These are phyloP conservation scores for Boletus nobilissimus DNA, from an alignment of 1,284 basidiomycete genomes.

Conservation along the genomic window DNA sequence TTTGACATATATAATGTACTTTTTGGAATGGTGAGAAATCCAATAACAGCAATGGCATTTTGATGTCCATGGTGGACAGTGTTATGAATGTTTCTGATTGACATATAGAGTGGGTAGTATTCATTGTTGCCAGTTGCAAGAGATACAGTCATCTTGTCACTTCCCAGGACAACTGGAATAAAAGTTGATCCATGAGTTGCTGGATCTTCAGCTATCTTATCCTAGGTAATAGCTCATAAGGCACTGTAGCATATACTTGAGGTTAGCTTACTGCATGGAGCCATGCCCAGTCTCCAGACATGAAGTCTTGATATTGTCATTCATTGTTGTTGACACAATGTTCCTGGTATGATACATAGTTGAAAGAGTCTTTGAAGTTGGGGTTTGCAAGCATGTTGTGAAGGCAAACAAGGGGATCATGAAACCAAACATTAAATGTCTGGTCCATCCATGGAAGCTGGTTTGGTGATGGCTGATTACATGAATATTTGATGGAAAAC, in stretches of 20 bases:
- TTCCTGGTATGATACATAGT: constrained; percentile 7
- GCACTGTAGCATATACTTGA: not conserved
- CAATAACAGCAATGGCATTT: too few species aligned
- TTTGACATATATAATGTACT: too few species aligned
- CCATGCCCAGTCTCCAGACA: constrained; percentile 39
- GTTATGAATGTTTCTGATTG: too few species aligned
- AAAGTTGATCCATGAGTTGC: too few species aligned
- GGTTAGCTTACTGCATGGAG: constrained; percentile 41
- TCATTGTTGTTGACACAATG: not conserved
- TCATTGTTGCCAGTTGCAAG: too few species aligned
- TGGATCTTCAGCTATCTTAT: too few species aligned
- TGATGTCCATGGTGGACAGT: too few species aligned
- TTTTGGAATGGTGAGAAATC: too few species aligned
- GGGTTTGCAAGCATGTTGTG: constrained; percentile 7
- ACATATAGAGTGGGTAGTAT: too few species aligned
- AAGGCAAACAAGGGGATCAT: not conserved
- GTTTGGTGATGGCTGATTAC: not conserved
- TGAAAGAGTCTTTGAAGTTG: not conserved
- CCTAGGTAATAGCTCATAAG: too few species aligned
- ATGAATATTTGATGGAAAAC: constrained; percentile 37
- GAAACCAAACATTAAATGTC: not conserved
- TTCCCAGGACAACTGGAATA: too few species aligned
- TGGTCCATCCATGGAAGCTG: not conserved
- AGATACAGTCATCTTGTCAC: too few species aligned
- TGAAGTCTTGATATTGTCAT: constrained; percentile 39